Base-by-base conservation (phyloP, 225 moss, liverwort and hornwort genomes). In the Physcomitrellopsis africana region DNA sequence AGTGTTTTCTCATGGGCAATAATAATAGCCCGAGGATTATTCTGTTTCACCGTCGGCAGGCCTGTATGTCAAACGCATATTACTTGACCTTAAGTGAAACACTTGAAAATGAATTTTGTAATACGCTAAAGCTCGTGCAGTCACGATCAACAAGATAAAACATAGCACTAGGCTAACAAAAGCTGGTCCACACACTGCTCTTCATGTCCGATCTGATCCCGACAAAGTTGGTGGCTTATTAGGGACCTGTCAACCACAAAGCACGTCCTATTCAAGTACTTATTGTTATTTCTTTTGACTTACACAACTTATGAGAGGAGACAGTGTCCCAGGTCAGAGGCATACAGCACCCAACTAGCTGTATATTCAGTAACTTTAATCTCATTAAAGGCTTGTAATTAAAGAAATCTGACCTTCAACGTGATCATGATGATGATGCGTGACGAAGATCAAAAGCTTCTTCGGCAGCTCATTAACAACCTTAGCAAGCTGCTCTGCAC, bases 381-480 rank as follows among this genome's bases (percentile, higher is more conserved):
- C 37, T 24, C 44, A 57, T 66, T 57, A 62, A 44, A 24, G 37
- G 72, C 48, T 69, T 46, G 62, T n/a, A 63, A 51, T 57, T 13
- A 71, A 67, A 77, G 72, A 78, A 60, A 67, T 41, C 79, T 86
- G 82, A 96, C 96, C 96, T 66, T 92, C 92, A 71, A 84, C 80
- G 73, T 96, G 96, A 84, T 96, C 96, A 59, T 72, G 67, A 67
- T 96, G 96, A 79, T 96, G 96, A 75, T 96, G 96, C 16, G 94
- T 96, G 64, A 96, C 53, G 78, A 96, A 96, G 18, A 96, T 87
- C 61, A 96, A 58, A 67, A 96, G 89, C 82, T 86, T 94, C 79
- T 76, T 92, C 56, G 94, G 94, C 72, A 96, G 84, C 67, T 91
- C 81, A 51, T 86, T 91, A 65, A 96, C 83, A 79, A 96, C 83